Base-by-base conservation (phyloP, 305 asterid species). In the Fraxinus xanthoxyloides region DNA sequence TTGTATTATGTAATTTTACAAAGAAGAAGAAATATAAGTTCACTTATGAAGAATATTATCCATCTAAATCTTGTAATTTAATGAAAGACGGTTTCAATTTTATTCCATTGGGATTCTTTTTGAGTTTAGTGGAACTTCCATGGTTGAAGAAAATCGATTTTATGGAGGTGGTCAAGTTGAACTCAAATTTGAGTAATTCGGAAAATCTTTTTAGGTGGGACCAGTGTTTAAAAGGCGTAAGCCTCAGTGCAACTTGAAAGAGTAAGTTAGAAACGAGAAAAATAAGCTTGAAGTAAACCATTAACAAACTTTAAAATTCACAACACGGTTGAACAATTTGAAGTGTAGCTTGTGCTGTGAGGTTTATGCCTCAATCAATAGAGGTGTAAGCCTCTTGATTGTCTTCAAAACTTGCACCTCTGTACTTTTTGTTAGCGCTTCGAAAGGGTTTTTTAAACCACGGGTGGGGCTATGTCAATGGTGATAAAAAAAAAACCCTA, bases 21-120 rank as follows among this genome's bases (percentile, higher is more conserved):
- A 74, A 56, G 75, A 63, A 35, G 28, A 40, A 80, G 59, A 59
- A 48, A 69, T 15, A 7, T 30, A 48, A 31, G 78, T 80, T n/a
- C 19, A 77, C 73, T 80, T 15, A n/a, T 40, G 28, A 21, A 72
- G 79, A 63, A 72, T 80, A 19, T 72, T 77, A 31, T 72, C 13
- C n/a, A 7, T 51, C 38, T 48, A 43, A 28, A 21, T 9, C 13
- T 43, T 70, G 19, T 70, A 72, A 31, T 48, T 80, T 43, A 46
- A 72, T 48, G 54, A 19, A 80, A 32, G 28, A 24, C 7, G 72
- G 59, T 5, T 72, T 79, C 70, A 15, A 9, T 2, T 80, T 80
- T 48, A 54, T 17, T 72, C n/a, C 38, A 31, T 19, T 31, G 74
- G 26, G 21, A 48, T 36, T 13, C n/a, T 4, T 48, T 12, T 65